Conservation (phyloP, 2,329 filamentous ascomycete genomes). For the Curvularia lunata region DNA sequence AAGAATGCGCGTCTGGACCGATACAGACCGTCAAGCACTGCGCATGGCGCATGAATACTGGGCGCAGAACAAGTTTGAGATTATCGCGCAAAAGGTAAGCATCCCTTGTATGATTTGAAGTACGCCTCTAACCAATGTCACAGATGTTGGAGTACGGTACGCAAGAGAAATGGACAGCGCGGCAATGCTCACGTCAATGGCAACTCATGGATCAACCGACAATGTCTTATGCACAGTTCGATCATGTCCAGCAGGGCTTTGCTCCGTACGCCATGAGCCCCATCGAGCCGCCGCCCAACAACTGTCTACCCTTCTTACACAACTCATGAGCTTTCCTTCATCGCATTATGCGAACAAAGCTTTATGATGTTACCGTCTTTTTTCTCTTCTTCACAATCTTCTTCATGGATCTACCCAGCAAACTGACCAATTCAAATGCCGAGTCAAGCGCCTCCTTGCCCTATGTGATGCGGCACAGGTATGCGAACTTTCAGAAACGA, state of each 20-base stretch:
- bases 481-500: slow-evolving; percentile 10
- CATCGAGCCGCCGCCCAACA: slow-evolving; percentile 34
- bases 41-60: slow-evolving; percentile 60
- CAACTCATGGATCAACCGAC: slow-evolving; percentile 52
- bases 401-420: slow-evolving; percentile 1
- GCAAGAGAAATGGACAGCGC: slow-evolving; percentile 58
- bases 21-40: slow-evolving; percentile 58
- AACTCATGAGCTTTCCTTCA: slow-evolving; percentile 15
- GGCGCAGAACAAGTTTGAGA: slow-evolving; percentile 61
- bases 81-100: slow-evolving; percentile 58
- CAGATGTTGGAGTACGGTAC: slow-evolving; percentile 61
- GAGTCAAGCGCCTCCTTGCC: not conserved
- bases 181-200: slow-evolving; percentile 60
- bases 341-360: not conserved
- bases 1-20: slow-evolving; percentile 59
- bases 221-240: slow-evolving; percentile 43
- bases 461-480: slow-evolving; percentile 10
- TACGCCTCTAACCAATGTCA: slow-evolving; percentile 14
- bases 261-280: slow-evolving; percentile 48
- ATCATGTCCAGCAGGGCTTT: slow-evolving; percentile 41
- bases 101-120: not conserved
- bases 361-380: not conserved
- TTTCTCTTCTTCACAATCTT: not conserved
- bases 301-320: slow-evolving; percentile 43
- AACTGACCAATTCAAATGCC: not conserved